A percentile compares a stretch with the other conserved stretches of the same genome.
phyloP scores from a whole-genome alignment of 345 rosid species.

The Citrus sp. region DNA sequence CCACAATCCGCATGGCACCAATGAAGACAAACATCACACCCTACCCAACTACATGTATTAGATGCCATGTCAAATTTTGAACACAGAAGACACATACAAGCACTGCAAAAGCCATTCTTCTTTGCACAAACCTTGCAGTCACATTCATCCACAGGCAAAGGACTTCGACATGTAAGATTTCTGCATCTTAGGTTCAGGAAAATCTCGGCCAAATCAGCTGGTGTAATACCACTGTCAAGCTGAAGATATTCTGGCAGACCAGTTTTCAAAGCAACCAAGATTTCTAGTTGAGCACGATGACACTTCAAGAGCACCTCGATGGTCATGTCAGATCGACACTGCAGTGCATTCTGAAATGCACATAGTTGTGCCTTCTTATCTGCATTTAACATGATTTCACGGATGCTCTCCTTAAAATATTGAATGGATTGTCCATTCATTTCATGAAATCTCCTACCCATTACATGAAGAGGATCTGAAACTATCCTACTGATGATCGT shows the following conservation, averaged over 20 bases:
- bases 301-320: constrained; percentile 54
- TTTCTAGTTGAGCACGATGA: constrained; percentile 79
- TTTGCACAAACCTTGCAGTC: constrained; percentile 85
- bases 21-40: constrained; percentile 96
- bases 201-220: constrained; percentile 82
- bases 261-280: constrained; percentile 76
- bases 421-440: constrained; percentile 62
- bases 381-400: constrained; percentile 62
- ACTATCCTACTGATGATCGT: constrained; percentile 59
- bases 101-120: constrained; percentile 87
- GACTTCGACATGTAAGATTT: constrained; percentile 63
- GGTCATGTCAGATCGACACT: constrained; percentile 58
- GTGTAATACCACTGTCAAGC: constrained; percentile 42
- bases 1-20: constrained; percentile 99
- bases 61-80: constrained; percentile 90
- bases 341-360: constrained; percentile 57
- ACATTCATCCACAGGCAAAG: constrained; percentile 91
- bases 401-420: constrained; percentile 70
- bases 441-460: constrained; percentile 76
- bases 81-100: constrained; percentile 96
- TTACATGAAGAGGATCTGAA: constrained; percentile 66
- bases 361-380: constrained; percentile 53
- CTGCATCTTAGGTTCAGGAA: constrained; percentile 76
- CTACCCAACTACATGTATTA: constrained; percentile 97
- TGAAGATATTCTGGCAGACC: constrained; percentile 70